Evolutionary conservation across 148 eudicot species (phyloP).

Genomic region (Cornus controversa): DNA sequence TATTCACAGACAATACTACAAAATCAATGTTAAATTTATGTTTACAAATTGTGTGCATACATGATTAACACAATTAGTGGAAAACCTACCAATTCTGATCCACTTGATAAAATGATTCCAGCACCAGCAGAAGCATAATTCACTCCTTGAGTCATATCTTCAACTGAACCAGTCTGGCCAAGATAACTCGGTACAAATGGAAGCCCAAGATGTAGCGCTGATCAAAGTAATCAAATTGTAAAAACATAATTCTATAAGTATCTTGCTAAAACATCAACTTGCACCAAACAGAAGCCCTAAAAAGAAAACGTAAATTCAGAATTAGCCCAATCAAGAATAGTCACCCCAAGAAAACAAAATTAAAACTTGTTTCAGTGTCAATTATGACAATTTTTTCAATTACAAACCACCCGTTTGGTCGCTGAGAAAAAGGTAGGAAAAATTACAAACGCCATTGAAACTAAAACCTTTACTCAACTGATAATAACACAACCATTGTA

Average conservation of each 20-base stretch:
- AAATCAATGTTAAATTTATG: neutral
- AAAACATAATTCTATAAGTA: neutral
- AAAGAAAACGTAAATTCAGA: neutral
- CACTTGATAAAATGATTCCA: slow-evolving; percentile 86
- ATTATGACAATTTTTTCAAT: neutral
- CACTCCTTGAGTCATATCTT: slow-evolving; percentile 79
- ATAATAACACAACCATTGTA: neutral
- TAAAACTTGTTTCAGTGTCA: slow-evolving; percentile 6
- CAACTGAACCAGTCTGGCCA: slow-evolving; percentile 56
- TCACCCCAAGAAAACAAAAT: neutral
- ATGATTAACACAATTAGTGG: too few species aligned
- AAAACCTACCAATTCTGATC: slow-evolving; percentile 72
- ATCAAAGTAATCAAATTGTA: slow-evolving; percentile 3
- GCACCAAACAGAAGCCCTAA: neutral
- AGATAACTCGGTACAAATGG: slow-evolving; percentile 88
- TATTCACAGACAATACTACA: neutral
- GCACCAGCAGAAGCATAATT: slow-evolving; percentile 98
- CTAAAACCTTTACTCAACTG: neutral
- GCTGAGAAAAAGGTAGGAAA: neutral
- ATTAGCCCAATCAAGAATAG: slow-evolving; percentile 7
- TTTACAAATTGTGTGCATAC: neutral
- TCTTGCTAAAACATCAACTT: neutral
- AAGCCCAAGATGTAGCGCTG: slow-evolving; percentile 74
- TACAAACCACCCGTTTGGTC: neutral
- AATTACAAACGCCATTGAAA: too few species aligned